Conservation (phyloP, 2,329 filamentous ascomycete species). For the Exophiala sideris region DNA sequence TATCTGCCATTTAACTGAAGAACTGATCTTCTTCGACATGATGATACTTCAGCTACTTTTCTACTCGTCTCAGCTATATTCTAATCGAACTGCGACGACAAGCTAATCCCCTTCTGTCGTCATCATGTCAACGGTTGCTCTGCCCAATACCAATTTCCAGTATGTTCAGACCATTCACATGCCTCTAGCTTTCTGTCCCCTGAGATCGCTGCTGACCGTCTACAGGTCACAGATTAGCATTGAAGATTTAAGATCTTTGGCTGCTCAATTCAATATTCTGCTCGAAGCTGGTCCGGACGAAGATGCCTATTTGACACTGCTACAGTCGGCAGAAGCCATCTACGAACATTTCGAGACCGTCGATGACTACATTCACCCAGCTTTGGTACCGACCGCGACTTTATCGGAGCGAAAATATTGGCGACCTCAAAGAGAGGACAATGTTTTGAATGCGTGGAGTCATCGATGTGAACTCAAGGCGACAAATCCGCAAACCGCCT, state of each 20-base stretch:
- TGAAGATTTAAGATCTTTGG: constrained; percentile 4
- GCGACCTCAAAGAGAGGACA: constrained; percentile 28
- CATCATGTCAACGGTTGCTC: constrained; percentile 3
- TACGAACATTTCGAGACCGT: constrained; percentile 29
- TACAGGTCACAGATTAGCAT: constrained; percentile 1
- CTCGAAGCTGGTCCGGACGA: constrained; percentile 3
- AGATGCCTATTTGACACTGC: constrained; percentile 24
- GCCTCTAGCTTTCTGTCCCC: background rate
- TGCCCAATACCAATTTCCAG: constrained; percentile 4
- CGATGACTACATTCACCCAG: constrained; percentile 36
- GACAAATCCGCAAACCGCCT: constrained; percentile 10
- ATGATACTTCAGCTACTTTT: constrained; percentile 26
- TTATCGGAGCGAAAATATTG: constrained; percentile 11
- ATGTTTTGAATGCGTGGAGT: constrained; percentile 42
- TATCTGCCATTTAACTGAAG: no score
- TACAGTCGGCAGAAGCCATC: constrained; percentile 26
- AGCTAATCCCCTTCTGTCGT: background rate
- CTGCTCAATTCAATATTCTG: constrained; percentile 7
- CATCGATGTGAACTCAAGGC: constrained; percentile 32
- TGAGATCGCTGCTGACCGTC: background rate
- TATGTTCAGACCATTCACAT: background rate
- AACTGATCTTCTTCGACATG: no score
- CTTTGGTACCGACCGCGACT: constrained; percentile 28
- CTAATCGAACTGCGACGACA: background rate
- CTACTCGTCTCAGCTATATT: background rate